phyloP scores from a whole-genome alignment of 2,329 filamentous ascomycete genomes.

The Aspergillus versicolor region DNA sequence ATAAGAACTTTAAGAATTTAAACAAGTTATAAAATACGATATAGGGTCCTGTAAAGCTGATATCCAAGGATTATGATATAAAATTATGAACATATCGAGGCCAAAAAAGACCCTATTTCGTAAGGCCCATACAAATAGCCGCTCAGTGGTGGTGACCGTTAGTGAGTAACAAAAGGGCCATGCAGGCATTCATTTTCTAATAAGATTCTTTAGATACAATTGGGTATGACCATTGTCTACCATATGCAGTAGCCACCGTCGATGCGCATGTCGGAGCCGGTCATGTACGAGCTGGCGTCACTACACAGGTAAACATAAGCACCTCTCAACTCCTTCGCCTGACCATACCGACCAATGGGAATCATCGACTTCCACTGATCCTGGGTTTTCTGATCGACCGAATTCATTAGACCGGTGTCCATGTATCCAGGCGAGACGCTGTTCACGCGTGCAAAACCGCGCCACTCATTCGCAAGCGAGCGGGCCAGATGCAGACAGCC shows the following conservation, averaged over 20 bases:
- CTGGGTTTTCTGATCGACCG: slow-evolving; percentile 59
- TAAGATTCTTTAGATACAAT: no score
- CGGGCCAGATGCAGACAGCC: slow-evolving; percentile 64
- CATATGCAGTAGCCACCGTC: slow-evolving; percentile 51
- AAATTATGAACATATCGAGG: no score
- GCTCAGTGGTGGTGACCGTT: no score
- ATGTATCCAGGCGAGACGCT: slow-evolving; percentile 68
- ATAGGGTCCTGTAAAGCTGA: no score
- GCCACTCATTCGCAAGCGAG: slow-evolving; percentile 68
- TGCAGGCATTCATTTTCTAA: no score
- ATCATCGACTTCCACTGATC: slow-evolving; percentile 61
- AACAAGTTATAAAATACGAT: no score
- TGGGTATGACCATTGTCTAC: slow-evolving; percentile 23
- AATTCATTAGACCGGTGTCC: slow-evolving; percentile 66
- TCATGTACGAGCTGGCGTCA: slow-evolving; percentile 52
- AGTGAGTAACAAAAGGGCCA: no score
- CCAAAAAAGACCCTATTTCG: no score
- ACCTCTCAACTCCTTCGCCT: slow-evolving; percentile 66
- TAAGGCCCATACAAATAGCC: no score
- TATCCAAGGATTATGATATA: no score
- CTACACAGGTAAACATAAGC: slow-evolving; percentile 50
- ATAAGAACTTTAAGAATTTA: no score
- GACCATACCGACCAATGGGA: slow-evolving; percentile 59
- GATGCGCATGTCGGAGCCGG: slow-evolving; percentile 48
- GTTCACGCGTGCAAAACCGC: slow-evolving; percentile 68